A percentile compares a stretch with the other conserved stretches of the same genome.
Conservation (phyloP, 2,329 filamentous ascomycete species). For the Lithohypha guttulata region DNA sequence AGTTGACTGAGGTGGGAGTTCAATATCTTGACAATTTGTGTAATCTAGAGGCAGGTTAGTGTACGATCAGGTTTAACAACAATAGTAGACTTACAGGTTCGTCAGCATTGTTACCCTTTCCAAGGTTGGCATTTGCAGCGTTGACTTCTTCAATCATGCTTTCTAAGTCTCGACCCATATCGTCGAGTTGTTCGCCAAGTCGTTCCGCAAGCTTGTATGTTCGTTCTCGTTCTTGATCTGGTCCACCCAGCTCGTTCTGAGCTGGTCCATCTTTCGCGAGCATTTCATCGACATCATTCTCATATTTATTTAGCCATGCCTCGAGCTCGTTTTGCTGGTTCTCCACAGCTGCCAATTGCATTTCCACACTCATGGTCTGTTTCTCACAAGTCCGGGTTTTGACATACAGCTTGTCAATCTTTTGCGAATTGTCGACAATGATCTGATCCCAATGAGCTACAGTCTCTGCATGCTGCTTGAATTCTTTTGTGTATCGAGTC, state of each 20-base stretch:
- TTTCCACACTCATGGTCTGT: conserved; percentile 85
- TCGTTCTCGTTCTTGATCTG: conserved; percentile 88
- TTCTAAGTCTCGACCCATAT: conserved; percentile 82
- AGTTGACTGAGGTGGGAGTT: conserved; percentile 87
- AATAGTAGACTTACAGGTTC: conserved; percentile 56
- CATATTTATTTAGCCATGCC: conserved; percentile 79
- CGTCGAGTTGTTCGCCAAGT: conserved; percentile 77
- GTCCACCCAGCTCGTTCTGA: conserved; percentile 66
- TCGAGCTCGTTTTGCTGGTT: conserved; percentile 86
- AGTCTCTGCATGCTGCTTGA: conserved; percentile 77
- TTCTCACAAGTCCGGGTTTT: conserved; percentile 90
- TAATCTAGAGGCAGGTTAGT: conserved; percentile 48
- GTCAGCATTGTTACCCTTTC: conserved; percentile 78
- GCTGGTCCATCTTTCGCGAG: conserved; percentile 46
- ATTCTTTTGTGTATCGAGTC: conserved; percentile 92
- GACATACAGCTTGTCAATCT: conserved; percentile 85
- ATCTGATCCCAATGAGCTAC: conserved; percentile 86
- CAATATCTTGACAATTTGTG: conserved; percentile 88
- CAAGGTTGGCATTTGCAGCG: conserved; percentile 74
- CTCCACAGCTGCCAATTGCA: conserved; percentile 80
- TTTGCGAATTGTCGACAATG: conserved; percentile 85
- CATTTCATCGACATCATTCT: conserved; percentile 81
- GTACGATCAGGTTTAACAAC: conserved; percentile 4
- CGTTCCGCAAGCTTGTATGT: conserved; percentile 94
- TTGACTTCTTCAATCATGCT: conserved; percentile 99